Percentiles rank a stretch among this genome's conserved stretches.
Evolutionary conservation across 495 filamentous ascomycete species (phyloP).

Genomic region (Aspergillus homomorphus): DNA sequence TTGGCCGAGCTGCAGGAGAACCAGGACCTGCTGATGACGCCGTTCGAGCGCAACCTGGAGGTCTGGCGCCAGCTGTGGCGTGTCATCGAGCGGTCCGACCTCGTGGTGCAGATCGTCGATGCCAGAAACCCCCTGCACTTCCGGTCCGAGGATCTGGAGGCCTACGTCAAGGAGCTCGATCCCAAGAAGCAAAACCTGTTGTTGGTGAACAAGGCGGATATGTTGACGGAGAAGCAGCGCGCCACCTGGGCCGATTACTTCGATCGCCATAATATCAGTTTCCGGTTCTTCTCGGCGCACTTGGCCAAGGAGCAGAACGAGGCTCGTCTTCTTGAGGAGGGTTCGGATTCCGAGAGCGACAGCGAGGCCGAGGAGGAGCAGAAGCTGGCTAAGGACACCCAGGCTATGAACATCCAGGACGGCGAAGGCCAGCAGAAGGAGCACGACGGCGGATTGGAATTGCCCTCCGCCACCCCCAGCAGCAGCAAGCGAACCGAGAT

Average conservation of each 20-base stretch:
- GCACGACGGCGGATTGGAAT: slow-evolving; percentile 22
- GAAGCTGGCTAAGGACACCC: slow-evolving; percentile 35
- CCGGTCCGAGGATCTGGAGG: slow-evolving; percentile 88
- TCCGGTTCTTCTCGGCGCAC: slow-evolving; percentile 92
- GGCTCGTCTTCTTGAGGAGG: slow-evolving; percentile 47
- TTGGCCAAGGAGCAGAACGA: slow-evolving; percentile 88
- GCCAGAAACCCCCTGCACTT: slow-evolving; percentile 93
- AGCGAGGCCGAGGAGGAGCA: slow-evolving; percentile 50
- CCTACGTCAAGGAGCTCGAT: slow-evolving; percentile 90
- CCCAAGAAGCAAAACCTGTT: slow-evolving; percentile 85
- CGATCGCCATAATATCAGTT: slow-evolving; percentile 73
- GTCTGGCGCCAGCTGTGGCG: slow-evolving; percentile 99
- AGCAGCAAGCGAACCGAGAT: slow-evolving; percentile 65
- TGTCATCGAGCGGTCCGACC: slow-evolving; percentile 93
- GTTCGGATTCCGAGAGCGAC: slow-evolving; percentile 46
- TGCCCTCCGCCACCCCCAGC: slow-evolving; percentile 21
- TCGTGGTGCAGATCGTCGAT: slow-evolving; percentile 98
- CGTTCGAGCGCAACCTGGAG: slow-evolving; percentile 96
- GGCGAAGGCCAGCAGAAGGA: slow-evolving; percentile 29
- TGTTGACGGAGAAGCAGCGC: slow-evolving; percentile 90
- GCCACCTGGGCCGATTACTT: slow-evolving; percentile 88
- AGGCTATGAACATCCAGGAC: slow-evolving; percentile 40
- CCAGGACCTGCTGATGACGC: slow-evolving; percentile 93
- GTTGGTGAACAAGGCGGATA: slow-evolving; percentile 98
- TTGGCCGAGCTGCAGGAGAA: slow-evolving; percentile 90